Percentiles rank a stretch among this genome's conserved stretches.
phyloP scores from a whole-genome alignment of 345 rosid species.

The Garcia nutans region DNA sequence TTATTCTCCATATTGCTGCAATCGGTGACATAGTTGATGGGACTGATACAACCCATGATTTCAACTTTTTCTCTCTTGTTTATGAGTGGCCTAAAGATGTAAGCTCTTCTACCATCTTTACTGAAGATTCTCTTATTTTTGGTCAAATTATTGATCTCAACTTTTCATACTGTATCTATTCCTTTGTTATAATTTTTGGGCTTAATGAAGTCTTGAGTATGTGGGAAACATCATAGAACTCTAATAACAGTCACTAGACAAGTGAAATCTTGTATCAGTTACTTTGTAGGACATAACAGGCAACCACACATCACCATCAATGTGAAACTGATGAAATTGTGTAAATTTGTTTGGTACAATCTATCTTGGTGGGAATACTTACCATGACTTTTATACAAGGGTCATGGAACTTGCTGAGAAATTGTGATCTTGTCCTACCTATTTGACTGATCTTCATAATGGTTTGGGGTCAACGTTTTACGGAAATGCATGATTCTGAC shows the following conservation, averaged over 20 bases:
- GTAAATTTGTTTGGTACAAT: background rate
- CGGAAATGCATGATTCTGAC: background rate
- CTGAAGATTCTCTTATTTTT: background rate
- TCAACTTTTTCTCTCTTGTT: constrained; percentile 89
- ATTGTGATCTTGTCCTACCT: background rate
- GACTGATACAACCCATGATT: constrained; percentile 97
- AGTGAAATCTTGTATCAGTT: background rate
- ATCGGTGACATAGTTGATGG: constrained; percentile 99
- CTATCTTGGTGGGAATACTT: background rate
- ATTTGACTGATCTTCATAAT: constrained; percentile 7
- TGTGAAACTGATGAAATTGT: background rate
- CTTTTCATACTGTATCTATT: background rate
- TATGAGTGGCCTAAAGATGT: constrained; percentile 99
- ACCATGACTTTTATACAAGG: background rate
- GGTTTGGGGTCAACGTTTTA: background rate
- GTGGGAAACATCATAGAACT: constrained; percentile 1
- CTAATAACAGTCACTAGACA: background rate
- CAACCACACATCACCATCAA: background rate
- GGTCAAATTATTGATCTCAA: background rate
- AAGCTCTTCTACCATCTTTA: constrained; percentile 30
- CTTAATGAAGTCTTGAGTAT: background rate
- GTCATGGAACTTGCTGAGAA: background rate
- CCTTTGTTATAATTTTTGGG: background rate
- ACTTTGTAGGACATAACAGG: background rate
- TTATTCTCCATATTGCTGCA: constrained; percentile 92